Evolutionary conservation across 352 stramenopile genomes (phyloP).

Genomic region (Pythium phragmitis): DNA sequence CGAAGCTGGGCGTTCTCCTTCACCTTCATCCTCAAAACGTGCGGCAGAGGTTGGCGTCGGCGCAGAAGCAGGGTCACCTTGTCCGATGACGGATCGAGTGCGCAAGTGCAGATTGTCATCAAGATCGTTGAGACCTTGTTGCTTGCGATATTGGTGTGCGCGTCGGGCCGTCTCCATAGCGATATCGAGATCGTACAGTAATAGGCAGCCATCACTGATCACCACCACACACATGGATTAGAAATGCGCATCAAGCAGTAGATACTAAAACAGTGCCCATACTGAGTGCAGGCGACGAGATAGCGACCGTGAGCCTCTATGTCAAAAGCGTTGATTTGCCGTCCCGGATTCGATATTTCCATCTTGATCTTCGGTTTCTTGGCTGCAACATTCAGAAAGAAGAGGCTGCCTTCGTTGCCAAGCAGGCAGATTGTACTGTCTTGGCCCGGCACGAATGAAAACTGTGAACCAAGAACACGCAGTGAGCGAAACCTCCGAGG

Average conservation of each 20-base stretch:
- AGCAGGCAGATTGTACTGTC: slow-evolving; percentile 65
- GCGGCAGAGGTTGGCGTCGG: background rate
- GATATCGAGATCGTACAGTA: slow-evolving; percentile 84
- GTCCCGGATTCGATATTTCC: slow-evolving; percentile 57
- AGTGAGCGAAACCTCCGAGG: background rate
- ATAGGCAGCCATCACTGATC: slow-evolving; percentile 66
- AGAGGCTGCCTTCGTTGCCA: slow-evolving; percentile 60
- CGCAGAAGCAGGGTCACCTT: background rate
- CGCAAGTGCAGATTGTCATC: slow-evolving; percentile 38
- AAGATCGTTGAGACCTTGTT: slow-evolving; percentile 46
- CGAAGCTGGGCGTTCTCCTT: slow-evolving; percentile 37
- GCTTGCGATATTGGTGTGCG: slow-evolving; percentile 34
- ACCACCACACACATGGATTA: slow-evolving; percentile 2
- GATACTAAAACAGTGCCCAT: slow-evolving; percentile 8
- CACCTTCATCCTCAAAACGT: slow-evolving; percentile 1
- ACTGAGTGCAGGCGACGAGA: slow-evolving; percentile 67
- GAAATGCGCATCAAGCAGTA: background rate
- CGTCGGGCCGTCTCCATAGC: slow-evolving; percentile 53
- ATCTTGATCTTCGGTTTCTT: slow-evolving; percentile 73
- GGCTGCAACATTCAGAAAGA: slow-evolving; percentile 70
- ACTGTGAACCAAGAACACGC: slow-evolving; percentile 30
- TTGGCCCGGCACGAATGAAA: slow-evolving; percentile 62
- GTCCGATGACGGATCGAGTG: slow-evolving; percentile 39
- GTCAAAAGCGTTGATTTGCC: slow-evolving; percentile 58
- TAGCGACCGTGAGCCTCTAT: slow-evolving; percentile 74